phyloP scores from a whole-genome alignment of 2,329 filamentous ascomycete species.

The Lachnellula subtilissima region DNA sequence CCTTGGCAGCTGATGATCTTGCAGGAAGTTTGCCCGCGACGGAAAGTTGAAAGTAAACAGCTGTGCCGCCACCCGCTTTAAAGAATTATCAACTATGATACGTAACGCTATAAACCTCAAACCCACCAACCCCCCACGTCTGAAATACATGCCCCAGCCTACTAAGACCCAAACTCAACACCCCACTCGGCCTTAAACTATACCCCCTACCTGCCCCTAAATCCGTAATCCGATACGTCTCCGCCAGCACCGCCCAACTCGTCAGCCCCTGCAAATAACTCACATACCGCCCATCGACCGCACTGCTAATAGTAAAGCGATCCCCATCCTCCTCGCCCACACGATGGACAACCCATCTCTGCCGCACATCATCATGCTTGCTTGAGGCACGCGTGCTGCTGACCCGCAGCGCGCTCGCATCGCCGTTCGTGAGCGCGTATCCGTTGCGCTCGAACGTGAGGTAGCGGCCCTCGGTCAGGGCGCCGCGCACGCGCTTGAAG shows the following conservation, averaged over 20 bases:
- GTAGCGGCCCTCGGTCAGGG: conserved; percentile 52
- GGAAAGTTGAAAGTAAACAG: no score
- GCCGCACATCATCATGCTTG: conserved; percentile 36
- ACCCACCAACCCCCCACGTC: not conserved
- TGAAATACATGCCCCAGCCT: not conserved
- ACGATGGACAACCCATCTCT: conserved; percentile 47
- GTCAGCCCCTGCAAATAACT: conserved; percentile 2
- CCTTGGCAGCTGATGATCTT: no score
- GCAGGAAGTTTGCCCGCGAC: no score
- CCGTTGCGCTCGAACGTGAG: conserved; percentile 45
- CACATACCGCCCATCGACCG: conserved; percentile 36
- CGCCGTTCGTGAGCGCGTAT: conserved; percentile 36
- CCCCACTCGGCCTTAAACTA: not conserved
- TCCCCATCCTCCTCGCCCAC: conserved; percentile 25
- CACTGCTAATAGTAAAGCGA: conserved; percentile 35
- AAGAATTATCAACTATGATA: conserved; percentile 1
- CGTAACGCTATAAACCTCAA: conserved; percentile 4
- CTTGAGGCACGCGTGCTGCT: conserved; percentile 25
- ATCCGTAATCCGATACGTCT: conserved; percentile 9
- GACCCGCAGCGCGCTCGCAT: not conserved
- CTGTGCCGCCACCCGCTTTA: not conserved
- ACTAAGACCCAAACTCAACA: not conserved
- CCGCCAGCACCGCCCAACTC: not conserved
- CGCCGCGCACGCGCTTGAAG: conserved; percentile 47
- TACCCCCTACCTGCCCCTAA: conserved; percentile 11